A percentile compares a stretch with the other conserved stretches of the same genome.
These are phyloP conservation scores for Coemansia sp. DNA, from an alignment of 192 early-diverging fungal species.

Conservation along the genomic window DNA sequence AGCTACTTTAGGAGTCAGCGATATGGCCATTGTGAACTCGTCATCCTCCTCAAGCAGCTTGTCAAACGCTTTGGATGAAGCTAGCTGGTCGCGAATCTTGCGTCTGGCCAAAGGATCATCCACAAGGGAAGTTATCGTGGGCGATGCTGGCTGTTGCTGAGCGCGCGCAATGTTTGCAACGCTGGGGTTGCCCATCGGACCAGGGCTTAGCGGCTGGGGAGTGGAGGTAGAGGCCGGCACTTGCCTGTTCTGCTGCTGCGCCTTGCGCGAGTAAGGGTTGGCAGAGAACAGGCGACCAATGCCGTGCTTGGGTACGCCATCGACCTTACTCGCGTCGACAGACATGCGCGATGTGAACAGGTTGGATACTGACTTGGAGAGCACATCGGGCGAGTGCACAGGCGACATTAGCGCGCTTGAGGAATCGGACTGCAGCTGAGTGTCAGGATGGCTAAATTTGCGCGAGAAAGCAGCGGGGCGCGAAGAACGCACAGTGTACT, in stretches of 20 bases:
- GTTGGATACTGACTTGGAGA: constrained; percentile 35
- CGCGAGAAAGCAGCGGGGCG: constrained; percentile 21
- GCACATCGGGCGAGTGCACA: constrained; percentile 14
- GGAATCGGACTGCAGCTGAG: constrained; percentile 12
- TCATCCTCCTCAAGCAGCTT: constrained; percentile 40
- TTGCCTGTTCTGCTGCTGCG: constrained; percentile 10
- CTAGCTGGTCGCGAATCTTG: constrained; percentile 44
- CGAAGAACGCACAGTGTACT: not conserved
- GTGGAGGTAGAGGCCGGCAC: too few relatives aligned
- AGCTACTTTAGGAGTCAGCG: constrained; percentile 34
- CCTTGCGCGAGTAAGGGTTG: constrained; percentile 18
- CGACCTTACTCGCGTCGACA: constrained; percentile 12
- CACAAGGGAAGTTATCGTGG: constrained; percentile 29
- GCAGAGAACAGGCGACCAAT: constrained; percentile 31
- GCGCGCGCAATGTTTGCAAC: not conserved
- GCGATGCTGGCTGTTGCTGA: constrained; percentile 15
- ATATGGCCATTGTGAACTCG: constrained; percentile 47
- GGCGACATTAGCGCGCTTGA: constrained; percentile 13
- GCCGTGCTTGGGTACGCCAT: constrained; percentile 17
- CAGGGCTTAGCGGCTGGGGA: too few relatives aligned
- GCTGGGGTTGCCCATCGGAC: too few relatives aligned
- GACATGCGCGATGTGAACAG: constrained; percentile 21
- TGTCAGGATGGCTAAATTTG: constrained; percentile 41
- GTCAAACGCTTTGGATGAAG: constrained; percentile 37
- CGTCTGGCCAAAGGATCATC: constrained; percentile 36